A percentile compares a stretch with the other conserved stretches of the same genome.
Conservation (phyloP, 805 yeast species). For the Yamadazyma sp. region DNA sequence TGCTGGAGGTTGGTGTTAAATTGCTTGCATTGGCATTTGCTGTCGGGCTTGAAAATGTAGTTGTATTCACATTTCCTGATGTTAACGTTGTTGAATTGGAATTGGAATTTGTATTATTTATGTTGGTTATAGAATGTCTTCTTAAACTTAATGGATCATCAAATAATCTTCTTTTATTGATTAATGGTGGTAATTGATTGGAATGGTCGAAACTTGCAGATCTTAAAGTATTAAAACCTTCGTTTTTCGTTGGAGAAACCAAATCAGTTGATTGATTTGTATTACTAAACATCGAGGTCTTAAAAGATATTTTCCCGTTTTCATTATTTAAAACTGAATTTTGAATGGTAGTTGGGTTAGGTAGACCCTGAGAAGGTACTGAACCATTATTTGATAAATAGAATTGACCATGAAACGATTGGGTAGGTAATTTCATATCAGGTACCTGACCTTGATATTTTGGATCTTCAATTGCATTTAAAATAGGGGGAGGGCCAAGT, state of each 20-base stretch:
- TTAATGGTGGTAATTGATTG: constrained; percentile 19
- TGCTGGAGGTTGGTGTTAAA: background rate
- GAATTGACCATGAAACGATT: constrained; percentile 2
- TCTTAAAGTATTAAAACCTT: constrained; percentile 8
- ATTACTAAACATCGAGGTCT: constrained; percentile 38
- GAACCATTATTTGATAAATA: too few relatives aligned
- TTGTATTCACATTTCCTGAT: too few relatives aligned
- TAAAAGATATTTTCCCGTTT: constrained; percentile 35
- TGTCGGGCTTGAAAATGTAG: constrained; percentile 4
- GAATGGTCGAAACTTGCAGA: constrained; percentile 26
- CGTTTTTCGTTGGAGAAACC: constrained; percentile 4
- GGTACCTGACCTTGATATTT: constrained; percentile 4
- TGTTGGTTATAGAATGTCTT: constrained; percentile 26
- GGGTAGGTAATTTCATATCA: constrained; percentile 1
- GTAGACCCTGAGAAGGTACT: background rate
- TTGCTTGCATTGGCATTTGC: constrained; percentile 6
- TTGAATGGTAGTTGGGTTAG: background rate
- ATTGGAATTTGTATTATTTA: too few relatives aligned
- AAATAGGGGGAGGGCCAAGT: too few relatives aligned
- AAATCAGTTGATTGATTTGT: constrained; percentile 7
- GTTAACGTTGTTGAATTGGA: constrained; percentile 11
- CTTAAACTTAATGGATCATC: constrained; percentile 20
- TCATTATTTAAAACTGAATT: background rate
- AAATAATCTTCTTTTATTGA: constrained; percentile 24
- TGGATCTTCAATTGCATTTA: too few relatives aligned